These are phyloP conservation scores for Albatrellus ellisii DNA, from an alignment of 768 basidiomycete genomes.

Conservation along the genomic window DNA sequence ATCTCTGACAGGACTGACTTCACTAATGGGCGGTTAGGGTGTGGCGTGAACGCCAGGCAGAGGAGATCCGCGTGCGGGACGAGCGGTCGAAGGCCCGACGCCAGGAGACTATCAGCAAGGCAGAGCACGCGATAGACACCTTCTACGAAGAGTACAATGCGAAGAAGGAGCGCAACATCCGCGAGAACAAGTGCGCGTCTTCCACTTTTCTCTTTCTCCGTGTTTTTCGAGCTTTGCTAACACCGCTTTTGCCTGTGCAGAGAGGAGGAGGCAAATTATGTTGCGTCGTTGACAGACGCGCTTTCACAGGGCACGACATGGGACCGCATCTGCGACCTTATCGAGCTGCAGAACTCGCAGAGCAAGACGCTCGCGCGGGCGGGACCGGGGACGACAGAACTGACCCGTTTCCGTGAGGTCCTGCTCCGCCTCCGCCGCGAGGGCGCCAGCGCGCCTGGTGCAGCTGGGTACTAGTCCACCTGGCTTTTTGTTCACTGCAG, in stretches of 20 bases:
- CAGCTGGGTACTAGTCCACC: constrained; percentile 65
- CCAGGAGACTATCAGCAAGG: constrained; percentile 73
- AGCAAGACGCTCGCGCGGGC: constrained; percentile 89
- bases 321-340: constrained; percentile 78
- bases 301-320: constrained; percentile 89
- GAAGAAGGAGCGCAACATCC: constrained; percentile 83
- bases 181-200: constrained; percentile 81
- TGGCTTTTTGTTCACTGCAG: no score
- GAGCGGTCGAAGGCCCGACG: constrained; percentile 63
- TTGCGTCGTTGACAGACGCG: constrained; percentile 55
- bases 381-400: constrained; percentile 79
- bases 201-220: neutral
- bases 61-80: constrained; percentile 75
- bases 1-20: neutral
- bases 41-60: constrained; percentile 82
- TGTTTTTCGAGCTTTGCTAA: neutral
- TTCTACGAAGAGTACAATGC: constrained; percentile 82
- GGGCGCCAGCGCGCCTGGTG: constrained; percentile 84
- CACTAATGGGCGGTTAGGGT: constrained; percentile 30
- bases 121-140: constrained; percentile 77
- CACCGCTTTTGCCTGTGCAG: constrained; percentile 27
- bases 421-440: constrained; percentile 80
- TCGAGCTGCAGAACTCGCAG: constrained; percentile 92
- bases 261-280: constrained; percentile 75
- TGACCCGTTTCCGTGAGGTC: constrained; percentile 86